These are phyloP conservation scores for Phytophthora sansomeana DNA, from an alignment of 352 stramenopile species.

Conservation along the genomic window DNA sequence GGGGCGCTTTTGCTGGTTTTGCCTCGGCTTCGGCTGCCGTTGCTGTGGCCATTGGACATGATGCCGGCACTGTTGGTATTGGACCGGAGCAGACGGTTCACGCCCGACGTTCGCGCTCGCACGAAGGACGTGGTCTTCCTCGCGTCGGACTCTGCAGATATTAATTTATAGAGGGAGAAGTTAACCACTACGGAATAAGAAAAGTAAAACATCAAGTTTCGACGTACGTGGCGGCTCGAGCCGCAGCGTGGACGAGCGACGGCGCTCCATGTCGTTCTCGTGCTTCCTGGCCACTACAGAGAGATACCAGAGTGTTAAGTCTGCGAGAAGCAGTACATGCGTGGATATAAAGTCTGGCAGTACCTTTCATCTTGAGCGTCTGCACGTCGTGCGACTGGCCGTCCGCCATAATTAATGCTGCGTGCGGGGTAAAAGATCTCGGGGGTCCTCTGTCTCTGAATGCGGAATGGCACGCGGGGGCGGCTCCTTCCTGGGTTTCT, in stretches of 20 bases:
- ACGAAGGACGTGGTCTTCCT: slow-evolving; percentile 62
- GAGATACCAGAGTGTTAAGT: slow-evolving; percentile 25
- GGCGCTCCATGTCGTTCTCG: slow-evolving; percentile 66
- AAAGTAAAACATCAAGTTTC: background rate
- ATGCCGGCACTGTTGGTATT: slow-evolving; percentile 45
- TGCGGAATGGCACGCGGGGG: too few species aligned
- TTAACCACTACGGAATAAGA: background rate
- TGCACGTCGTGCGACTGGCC: slow-evolving; percentile 43
- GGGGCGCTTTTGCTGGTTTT: slow-evolving; percentile 35
- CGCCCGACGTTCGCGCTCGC: slow-evolving; percentile 64
- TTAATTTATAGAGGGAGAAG: background rate
- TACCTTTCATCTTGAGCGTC: slow-evolving; percentile 70
- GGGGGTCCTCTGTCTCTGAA: background rate
- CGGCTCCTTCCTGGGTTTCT: background rate
- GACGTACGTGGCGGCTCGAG: slow-evolving; percentile 69
- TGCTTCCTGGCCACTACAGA: slow-evolving; percentile 65
- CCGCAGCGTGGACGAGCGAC: slow-evolving; percentile 61
- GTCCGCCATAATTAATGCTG: slow-evolving; percentile 37
- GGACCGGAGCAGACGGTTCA: slow-evolving; percentile 65
- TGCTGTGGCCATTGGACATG: slow-evolving; percentile 23
- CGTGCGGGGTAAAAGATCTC: background rate
- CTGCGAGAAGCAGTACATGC: background rate
- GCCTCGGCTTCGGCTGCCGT: slow-evolving; percentile 3
- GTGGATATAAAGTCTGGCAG: too few species aligned
- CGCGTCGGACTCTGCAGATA: slow-evolving; percentile 49